phyloP scores from a whole-genome alignment of 306 rosid species.

The Notholithocarpus densiflorus region DNA sequence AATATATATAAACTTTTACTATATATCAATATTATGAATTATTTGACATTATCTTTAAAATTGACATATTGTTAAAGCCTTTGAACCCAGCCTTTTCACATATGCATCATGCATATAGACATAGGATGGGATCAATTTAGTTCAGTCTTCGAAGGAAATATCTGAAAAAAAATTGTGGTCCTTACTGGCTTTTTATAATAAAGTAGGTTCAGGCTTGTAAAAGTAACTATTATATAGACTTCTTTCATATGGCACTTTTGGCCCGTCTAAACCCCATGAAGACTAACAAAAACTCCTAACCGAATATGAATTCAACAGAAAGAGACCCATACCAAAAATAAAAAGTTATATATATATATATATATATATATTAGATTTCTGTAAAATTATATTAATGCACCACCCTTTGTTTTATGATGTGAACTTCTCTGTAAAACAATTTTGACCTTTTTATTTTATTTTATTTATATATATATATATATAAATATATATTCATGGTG shows the following conservation, averaged over 20 bases:
- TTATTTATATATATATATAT: too few species aligned
- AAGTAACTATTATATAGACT: slow-evolving; percentile 16
- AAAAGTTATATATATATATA: too few species aligned
- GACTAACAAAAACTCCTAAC: background rate
- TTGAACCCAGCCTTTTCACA: background rate
- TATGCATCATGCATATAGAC: slow-evolving; percentile 11
- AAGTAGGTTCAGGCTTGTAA: slow-evolving; percentile 29
- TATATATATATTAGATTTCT: too few species aligned
- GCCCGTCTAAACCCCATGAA: slow-evolving; percentile 15
- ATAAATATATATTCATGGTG: too few species aligned
- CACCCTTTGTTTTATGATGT: too few species aligned
- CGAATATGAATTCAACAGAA: background rate
- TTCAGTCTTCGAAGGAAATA: slow-evolving; percentile 20
- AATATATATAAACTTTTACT: too few species aligned
- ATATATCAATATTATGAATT: background rate
- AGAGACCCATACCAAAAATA: too few species aligned
- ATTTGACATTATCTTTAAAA: background rate
- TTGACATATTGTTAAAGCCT: background rate
- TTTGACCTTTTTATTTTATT: too few species aligned
- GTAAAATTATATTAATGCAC: too few species aligned
- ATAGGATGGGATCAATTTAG: slow-evolving; percentile 18
- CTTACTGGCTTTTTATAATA: slow-evolving; percentile 16
- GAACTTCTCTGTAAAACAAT: too few species aligned
- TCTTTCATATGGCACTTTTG: slow-evolving; percentile 12
- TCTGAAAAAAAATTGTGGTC: slow-evolving; percentile 22